A percentile compares a stretch with the other conserved stretches of the same genome.
These are phyloP conservation scores for Diospyros lotus DNA, from an alignment of 148 eudicot genomes.

Conservation along the genomic window DNA sequence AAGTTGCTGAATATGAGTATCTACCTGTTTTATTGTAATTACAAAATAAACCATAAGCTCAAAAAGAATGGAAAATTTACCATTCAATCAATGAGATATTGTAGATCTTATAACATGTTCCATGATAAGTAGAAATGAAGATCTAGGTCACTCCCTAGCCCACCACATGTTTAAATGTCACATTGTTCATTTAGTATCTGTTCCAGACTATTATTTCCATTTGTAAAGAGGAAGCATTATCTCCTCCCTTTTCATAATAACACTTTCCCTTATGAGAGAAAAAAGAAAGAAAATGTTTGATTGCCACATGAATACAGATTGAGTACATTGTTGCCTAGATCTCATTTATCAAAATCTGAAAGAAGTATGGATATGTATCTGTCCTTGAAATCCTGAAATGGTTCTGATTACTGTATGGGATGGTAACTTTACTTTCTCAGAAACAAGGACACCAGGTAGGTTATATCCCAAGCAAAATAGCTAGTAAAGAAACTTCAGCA, in stretches of 20 bases:
- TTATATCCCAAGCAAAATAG: neutral
- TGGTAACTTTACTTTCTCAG: neutral
- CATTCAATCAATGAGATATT: neutral
- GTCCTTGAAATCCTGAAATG: neutral
- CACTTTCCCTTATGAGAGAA: too few species aligned
- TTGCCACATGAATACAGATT: neutral
- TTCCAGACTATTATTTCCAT: too few species aligned
- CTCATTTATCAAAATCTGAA: neutral
- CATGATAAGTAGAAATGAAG: neutral
- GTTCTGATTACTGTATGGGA: neutral
- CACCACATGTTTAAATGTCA: too few species aligned
- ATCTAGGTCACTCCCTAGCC: too few species aligned
- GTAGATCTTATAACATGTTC: neutral
- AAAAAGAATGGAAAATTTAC: neutral
- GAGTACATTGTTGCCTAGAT: neutral
- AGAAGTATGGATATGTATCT: neutral
- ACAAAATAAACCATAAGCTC: neutral
- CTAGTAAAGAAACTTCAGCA: neutral
- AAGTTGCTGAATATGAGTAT: conserved; percentile 89
- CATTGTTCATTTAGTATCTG: too few species aligned
- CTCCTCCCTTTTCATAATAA: too few species aligned
- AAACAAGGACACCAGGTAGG: neutral
- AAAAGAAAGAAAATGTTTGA: too few species aligned
- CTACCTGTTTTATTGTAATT: conserved; percentile 50
- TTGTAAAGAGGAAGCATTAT: too few species aligned